These are phyloP conservation scores for Hypseocharis bilobata DNA, from an alignment of 441 rosid species.

Conservation along the genomic window DNA sequence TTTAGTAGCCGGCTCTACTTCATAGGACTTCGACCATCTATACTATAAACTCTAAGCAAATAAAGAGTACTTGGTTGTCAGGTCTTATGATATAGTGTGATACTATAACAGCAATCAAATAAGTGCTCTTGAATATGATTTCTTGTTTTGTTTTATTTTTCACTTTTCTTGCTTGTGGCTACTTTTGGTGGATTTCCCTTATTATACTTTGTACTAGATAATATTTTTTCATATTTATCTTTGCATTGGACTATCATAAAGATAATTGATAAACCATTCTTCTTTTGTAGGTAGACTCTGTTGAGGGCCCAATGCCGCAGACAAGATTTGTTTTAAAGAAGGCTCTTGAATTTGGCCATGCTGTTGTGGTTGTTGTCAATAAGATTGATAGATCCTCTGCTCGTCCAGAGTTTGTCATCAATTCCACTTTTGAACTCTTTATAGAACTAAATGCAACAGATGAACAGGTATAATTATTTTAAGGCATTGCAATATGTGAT, in stretches of 20 bases:
- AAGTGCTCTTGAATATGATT: neutral
- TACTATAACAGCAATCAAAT: neutral
- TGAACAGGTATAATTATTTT: conserved; percentile 60
- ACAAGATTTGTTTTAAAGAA: conserved; percentile 93
- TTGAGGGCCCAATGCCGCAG: conserved; percentile 98
- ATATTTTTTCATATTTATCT: neutral
- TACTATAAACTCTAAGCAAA: too few relatives aligned
- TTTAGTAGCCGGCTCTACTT: neutral
- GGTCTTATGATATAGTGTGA: neutral
- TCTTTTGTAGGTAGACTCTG: conserved; percentile 74
- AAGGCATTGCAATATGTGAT: conserved; percentile 2
- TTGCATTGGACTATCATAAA: neutral
- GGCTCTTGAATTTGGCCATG: conserved; percentile 92
- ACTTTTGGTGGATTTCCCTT: neutral
- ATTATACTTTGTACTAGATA: neutral
- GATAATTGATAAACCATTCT: conserved; percentile 13
- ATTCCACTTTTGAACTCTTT: conserved; percentile 89
- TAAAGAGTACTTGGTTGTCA: neutral
- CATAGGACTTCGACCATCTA: neutral
- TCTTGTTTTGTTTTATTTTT: neutral
- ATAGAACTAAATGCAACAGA: conserved; percentile 92
- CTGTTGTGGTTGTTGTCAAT: conserved; percentile 91
- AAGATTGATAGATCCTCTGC: conserved; percentile 93
- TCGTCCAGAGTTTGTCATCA: conserved; percentile 85
- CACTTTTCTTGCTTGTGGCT: neutral